Base-by-base conservation (phyloP, 768 basidiomycete genomes). In the Albatrellus ellisii region DNA sequence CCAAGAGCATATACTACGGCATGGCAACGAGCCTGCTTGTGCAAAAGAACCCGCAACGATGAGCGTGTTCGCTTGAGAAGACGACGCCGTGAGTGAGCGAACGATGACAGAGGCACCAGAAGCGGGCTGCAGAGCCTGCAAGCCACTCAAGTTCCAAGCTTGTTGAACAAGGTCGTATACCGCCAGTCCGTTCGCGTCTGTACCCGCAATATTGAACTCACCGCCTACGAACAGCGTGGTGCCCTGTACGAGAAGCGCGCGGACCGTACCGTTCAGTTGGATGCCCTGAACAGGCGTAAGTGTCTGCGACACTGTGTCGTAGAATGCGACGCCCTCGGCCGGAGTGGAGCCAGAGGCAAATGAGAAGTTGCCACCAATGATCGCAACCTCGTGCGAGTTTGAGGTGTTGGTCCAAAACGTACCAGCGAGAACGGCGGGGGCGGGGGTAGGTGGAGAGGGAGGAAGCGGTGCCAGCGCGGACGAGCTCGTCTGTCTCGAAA, bases 311-410 rank as follows among this genome's bases (percentile, higher is more conserved):
- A 60, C 54, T 2, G 70, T 59, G 54, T 90, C 69, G 55, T 94
- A 95, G 25, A 90, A 60, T 1, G 75, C 86, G 17, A 94, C 55
- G 24, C 70, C 76, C 46, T 75, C 67, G 2, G 55, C 54, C 14
- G 59, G 47, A 1, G 67, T 61, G 6, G 59, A 55, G 6, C 63
- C 63, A 2, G 62, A 47, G 5, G 65, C 45, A 54, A 78, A 78
- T 1, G 82, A 73, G 57, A 97, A 99, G 58, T 91, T 90, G 26
- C 94, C 94, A 25, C 91, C 94, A 36, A 97, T 65, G 47, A 97
- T 74, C 32, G 76, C 75, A 15, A 88, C 59, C 43, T 85, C 75
- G 34, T 72, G 68, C 8, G 63, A 63, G 2, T 75, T 75, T 2
- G 79, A 72, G 27, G 66, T 67, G 55, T 97, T 95, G 6, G 75